Conservation (phyloP, 2,329 filamentous ascomycete genomes). For the Rutstroemia sp. region DNA sequence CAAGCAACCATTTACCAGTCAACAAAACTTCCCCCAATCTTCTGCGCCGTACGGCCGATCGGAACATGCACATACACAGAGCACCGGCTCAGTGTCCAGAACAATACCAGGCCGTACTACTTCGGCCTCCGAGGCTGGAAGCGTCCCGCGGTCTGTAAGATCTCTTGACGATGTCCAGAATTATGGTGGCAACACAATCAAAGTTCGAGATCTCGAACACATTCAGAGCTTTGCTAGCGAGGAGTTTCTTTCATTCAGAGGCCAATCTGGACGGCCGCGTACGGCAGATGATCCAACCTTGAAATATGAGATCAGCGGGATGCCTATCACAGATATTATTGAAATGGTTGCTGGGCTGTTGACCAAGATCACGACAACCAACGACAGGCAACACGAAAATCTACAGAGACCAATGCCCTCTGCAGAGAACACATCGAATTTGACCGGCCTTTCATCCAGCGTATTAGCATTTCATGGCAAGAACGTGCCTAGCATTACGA, state of each 20-base stretch:
- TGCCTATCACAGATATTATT: conserved; percentile 96
- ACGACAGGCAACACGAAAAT: conserved; percentile 89
- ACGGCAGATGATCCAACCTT: conserved; percentile 40
- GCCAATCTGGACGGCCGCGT: conserved; percentile 42
- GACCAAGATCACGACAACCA: conserved; percentile 95
- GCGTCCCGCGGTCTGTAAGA: conserved; percentile 22
- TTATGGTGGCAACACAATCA: conserved; percentile 46
- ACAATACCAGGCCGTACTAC: not conserved
- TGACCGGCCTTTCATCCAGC: conserved; percentile 57
- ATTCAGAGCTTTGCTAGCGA: conserved; percentile 83
- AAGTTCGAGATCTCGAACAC: conserved; percentile 82
- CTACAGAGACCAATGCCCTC: conserved; percentile 67
- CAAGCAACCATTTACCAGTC: conserved; percentile 22
- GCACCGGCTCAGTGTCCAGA: not conserved
- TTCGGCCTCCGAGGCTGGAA: not conserved
- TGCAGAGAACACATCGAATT: conserved; percentile 43
- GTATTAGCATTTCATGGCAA: conserved; percentile 97
- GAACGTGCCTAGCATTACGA: conserved; percentile 95
- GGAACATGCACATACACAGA: conserved; percentile 5
- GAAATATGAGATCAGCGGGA: conserved; percentile 90
- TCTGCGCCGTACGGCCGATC: conserved; percentile 11
- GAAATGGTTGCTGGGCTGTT: conserved; percentile 97
- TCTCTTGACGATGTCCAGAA: conserved; percentile 32
- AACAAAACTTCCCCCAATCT: conserved; percentile 20
- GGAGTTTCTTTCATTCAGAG: conserved; percentile 56